Evolutionary conservation across 768 basidiomycete genomes (phyloP).

Genomic region (Leccinum disarticulatum): DNA sequence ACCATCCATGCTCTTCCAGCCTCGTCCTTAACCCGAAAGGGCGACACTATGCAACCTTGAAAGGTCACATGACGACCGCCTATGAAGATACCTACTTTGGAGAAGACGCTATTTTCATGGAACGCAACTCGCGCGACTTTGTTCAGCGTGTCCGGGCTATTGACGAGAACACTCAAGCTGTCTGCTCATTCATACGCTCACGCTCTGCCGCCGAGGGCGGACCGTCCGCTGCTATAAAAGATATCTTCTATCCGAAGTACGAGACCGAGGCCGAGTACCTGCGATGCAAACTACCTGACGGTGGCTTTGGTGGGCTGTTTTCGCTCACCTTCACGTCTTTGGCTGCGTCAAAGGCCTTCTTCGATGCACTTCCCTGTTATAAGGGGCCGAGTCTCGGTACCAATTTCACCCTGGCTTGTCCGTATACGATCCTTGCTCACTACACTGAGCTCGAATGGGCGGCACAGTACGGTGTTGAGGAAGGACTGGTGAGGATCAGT

Average conservation of each 20-base stretch:
- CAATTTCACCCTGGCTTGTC: constrained; percentile 93
- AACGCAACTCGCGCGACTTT: constrained; percentile 97
- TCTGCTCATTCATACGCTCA: constrained; percentile 76
- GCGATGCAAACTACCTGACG: constrained; percentile 54
- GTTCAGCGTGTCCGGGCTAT: constrained; percentile 68
- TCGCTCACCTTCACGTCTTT: constrained; percentile 77
- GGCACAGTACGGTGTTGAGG: constrained; percentile 79
- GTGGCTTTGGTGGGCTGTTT: constrained; percentile 84
- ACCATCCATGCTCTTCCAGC: constrained; percentile 41
- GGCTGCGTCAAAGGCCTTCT: constrained; percentile 74
- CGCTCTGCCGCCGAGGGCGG: constrained; percentile 47
- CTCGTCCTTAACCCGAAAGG: constrained; percentile 83
- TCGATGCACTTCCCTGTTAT: constrained; percentile 74
- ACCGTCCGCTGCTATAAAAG: constrained; percentile 56
- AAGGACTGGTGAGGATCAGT: constrained; percentile 80
- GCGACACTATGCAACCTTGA: constrained; percentile 66
- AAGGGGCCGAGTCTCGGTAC: constrained; percentile 95
- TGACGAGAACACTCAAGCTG: constrained; percentile 77
- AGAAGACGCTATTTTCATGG: constrained; percentile 95
- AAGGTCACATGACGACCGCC: constrained; percentile 48
- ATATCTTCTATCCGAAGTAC: constrained; percentile 91
- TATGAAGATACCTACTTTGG: constrained; percentile 89
- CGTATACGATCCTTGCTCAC: constrained; percentile 92
- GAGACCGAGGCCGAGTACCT: constrained; percentile 70
- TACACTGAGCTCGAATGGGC: constrained; percentile 92